Conservation (phyloP, 257 asterid genomes). For the Handroanthus guayacan region DNA sequence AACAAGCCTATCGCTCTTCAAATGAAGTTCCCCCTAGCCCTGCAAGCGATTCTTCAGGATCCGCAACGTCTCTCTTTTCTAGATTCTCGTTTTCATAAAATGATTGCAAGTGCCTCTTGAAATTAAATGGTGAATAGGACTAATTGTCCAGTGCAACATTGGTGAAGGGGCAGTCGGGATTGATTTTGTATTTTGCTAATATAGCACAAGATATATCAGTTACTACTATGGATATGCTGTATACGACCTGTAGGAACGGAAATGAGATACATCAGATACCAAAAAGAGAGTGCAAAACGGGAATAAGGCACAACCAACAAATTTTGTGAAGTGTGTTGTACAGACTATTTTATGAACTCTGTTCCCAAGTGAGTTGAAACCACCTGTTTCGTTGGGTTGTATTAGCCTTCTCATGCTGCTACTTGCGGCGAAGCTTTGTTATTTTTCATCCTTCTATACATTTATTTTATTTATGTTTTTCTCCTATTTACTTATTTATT, state of each 20-base stretch:
- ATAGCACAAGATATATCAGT: background rate
- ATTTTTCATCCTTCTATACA: too few species aligned
- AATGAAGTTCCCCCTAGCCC: conserved; percentile 69
- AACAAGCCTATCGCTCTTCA: conserved; percentile 74
- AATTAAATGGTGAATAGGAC: conserved; percentile 4
- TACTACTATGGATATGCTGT: background rate
- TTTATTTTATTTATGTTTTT: too few species aligned
- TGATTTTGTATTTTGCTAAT: conserved; percentile 17
- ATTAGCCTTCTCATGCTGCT: too few species aligned
- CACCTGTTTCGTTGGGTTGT: too few species aligned
- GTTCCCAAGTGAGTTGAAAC: background rate
- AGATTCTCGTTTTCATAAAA: conserved; percentile 80
- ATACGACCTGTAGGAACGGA: conserved; percentile 5
- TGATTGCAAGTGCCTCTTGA: conserved; percentile 5
- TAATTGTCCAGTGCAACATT: background rate
- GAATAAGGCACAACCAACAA: background rate
- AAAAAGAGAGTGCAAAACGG: background rate
- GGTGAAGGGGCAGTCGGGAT: background rate
- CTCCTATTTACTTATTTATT: too few species aligned
- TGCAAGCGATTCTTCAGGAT: conserved; percentile 61
- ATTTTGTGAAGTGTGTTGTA: background rate
- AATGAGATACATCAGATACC: background rate
- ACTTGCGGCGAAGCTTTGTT: too few species aligned
- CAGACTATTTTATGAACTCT: conserved; percentile 11
- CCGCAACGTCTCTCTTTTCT: conserved; percentile 82